Percentiles rank a stretch among this genome's conserved stretches.
Evolutionary conservation across 352 stramenopile genomes (phyloP).

Genomic region (Globisporangium solare): DNA sequence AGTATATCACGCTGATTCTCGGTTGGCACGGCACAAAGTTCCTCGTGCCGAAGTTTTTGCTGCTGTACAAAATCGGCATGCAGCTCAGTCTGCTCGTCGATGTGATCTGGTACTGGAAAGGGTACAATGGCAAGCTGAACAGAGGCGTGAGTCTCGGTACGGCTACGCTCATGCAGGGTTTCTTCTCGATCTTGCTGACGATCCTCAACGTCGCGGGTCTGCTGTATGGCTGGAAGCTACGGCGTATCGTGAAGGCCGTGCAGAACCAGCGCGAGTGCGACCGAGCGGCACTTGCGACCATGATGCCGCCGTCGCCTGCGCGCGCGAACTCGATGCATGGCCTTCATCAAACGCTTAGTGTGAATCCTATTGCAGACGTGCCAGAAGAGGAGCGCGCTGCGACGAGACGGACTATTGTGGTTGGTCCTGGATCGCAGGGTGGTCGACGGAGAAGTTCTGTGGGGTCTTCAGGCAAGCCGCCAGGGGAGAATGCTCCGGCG

Average conservation of each 20-base stretch:
- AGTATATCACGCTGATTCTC: constrained; percentile 83
- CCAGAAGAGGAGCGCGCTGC: constrained; percentile 32
- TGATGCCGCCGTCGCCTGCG: constrained; percentile 52
- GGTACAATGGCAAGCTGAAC: constrained; percentile 84
- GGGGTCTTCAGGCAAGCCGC: constrained; percentile 6
- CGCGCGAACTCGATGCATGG: constrained; percentile 38
- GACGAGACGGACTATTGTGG: constrained; percentile 39
- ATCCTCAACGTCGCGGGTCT: constrained; percentile 75
- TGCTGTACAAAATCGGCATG: constrained; percentile 89
- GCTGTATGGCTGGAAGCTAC: constrained; percentile 86
- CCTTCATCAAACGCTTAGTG: constrained; percentile 46
- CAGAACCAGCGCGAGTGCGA: constrained; percentile 78
- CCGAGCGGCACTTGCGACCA: constrained; percentile 69
- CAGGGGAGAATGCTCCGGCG: constrained; percentile 19
- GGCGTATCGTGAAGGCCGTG: constrained; percentile 82
- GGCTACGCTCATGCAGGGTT: constrained; percentile 80
- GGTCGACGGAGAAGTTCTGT: constrained; percentile 25
- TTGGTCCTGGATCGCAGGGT: constrained; percentile 23
- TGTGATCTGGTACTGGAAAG: constrained; percentile 83
- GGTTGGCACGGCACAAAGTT: constrained; percentile 89
- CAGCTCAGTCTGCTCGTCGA: constrained; percentile 80
- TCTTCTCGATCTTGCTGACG: constrained; percentile 79
- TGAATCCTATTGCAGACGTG: constrained; percentile 45
- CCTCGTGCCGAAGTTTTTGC: constrained; percentile 76
- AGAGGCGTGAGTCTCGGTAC: constrained; percentile 69